Base-by-base conservation (phyloP, 2,329 filamentous ascomycete genomes). In the Lachnellula willkommii region DNA sequence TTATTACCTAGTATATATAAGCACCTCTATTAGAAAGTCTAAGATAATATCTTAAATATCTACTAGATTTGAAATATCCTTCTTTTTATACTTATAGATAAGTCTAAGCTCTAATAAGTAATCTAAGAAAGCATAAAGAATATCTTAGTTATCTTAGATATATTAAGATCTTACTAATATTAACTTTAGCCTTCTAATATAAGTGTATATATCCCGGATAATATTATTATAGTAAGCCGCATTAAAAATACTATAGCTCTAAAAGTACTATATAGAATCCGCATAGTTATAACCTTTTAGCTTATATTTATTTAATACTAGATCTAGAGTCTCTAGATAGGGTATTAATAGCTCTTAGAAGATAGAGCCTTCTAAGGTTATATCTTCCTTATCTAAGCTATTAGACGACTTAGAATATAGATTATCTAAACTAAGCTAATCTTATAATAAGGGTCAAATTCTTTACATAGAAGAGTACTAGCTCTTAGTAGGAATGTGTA, bases 401-500 rank as follows among this genome's bases (percentile, higher is more conserved):
- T 8, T n/a, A n/a, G 22, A 47, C 8, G 42, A 20, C 11, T 47
- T 24, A 11, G 17, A 22, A 14, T 53, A 4, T 26, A 24, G 3
- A 14, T 48, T 6, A 24, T 46, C 26, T n/a, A 22, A 9, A 17
- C 24, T 7, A 9, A 9, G 2, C 28, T 22, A 22, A 17, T 36
- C 32, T 35, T 36, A 7, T 12, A 12, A 11, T 22, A 12, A n/a
- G 45, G 20, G 6, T 20, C 40, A 26, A 22, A 15, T 4, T 5
- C 4, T 47, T 26, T 8, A 17, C 2, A 51, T 42, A 5, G 50
- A 22, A 5, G 58, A 57, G n/a, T 65, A 65, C 63, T 60, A 64
- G 35, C 47, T 59, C 24, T 65, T 56, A 1, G 59, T 63, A 37
- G 63, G 63, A 1, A 64, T 52, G 42, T 64, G 62, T 53, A n/a